phyloP scores from a whole-genome alignment of 2,329 filamentous ascomycete genomes.

The Beauveria asiatica region DNA sequence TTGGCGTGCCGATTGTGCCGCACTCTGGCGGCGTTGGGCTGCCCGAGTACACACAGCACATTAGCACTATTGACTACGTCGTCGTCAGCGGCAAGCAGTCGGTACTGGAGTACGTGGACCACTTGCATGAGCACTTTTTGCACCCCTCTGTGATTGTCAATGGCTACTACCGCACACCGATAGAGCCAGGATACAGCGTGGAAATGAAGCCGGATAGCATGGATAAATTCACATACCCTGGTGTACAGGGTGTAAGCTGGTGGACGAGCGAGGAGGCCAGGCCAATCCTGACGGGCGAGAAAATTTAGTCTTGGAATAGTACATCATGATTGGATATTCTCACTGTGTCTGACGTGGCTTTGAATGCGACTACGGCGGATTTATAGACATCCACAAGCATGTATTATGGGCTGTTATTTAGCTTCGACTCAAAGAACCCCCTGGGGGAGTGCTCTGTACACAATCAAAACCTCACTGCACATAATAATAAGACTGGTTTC shows the following conservation, averaged over 20 bases:
- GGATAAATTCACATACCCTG: conserved; percentile 70
- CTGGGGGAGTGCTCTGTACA: not conserved
- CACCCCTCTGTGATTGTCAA: conserved; percentile 72
- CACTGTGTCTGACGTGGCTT: not conserved
- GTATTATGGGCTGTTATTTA: not conserved
- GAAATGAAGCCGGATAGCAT: conserved; percentile 90
- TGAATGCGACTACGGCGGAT: not conserved
- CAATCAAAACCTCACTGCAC: not conserved
- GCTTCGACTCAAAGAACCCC: not conserved
- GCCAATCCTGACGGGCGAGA: conserved; percentile 57
- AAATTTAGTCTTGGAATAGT: conserved; percentile 32
- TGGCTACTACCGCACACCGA: conserved; percentile 82
- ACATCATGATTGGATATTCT: not conserved
- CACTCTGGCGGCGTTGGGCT: conserved; percentile 85
- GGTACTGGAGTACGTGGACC: conserved; percentile 85
- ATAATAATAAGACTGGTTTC: not conserved
- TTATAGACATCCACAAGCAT: not conserved
- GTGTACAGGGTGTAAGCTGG: conserved; percentile 71
- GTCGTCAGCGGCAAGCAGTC: conserved; percentile 73
- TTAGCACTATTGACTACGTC: conserved; percentile 89
- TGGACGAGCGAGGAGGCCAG: conserved; percentile 77
- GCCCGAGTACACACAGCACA: conserved; percentile 88
- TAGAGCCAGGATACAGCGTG: conserved; percentile 77
- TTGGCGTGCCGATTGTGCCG: conserved; percentile 73
- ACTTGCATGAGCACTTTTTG: conserved; percentile 87